These are phyloP conservation scores for Trichoderma harzianum DNA, from an alignment of 2,329 filamentous ascomycete species.

Conservation along the genomic window DNA sequence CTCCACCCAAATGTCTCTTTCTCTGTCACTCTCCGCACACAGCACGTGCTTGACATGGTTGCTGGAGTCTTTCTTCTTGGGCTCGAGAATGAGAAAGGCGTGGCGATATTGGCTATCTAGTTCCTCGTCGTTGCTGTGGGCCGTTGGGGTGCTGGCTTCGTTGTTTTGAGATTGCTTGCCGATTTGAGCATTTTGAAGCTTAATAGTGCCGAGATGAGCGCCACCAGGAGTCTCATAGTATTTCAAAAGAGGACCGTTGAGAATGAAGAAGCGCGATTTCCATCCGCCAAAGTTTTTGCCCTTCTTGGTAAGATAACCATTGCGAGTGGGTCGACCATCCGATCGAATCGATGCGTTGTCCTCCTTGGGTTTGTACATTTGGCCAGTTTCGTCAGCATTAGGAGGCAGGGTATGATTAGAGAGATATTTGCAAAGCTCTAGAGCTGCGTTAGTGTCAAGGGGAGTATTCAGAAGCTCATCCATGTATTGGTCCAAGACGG, in stretches of 20 bases:
- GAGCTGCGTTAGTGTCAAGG: conserved; percentile 70
- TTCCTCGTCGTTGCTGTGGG: conserved; percentile 60
- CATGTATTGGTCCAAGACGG: conserved; percentile 79
- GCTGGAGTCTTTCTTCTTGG: conserved; percentile 90
- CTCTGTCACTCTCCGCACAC: conserved; percentile 89
- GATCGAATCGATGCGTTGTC: conserved; percentile 42
- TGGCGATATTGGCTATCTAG: conserved; percentile 93
- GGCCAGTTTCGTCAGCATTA: conserved; percentile 54
- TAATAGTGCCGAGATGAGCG: conserved; percentile 88
- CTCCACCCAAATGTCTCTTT: conserved; percentile 92
- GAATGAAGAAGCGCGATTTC: conserved; percentile 74
- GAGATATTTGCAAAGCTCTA: conserved; percentile 84
- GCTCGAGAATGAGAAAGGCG: conserved; percentile 90
- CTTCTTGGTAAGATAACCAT: conserved; percentile 90
- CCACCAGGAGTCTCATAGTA: conserved; percentile 93
- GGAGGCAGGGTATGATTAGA: conserved; percentile 64
- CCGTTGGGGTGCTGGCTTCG: conserved; percentile 58
- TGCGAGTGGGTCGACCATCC: conserved; percentile 68
- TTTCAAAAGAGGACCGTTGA: conserved; percentile 63
- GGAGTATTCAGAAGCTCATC: conserved; percentile 79
- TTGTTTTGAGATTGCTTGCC: conserved; percentile 70
- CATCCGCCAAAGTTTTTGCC: conserved; percentile 99
- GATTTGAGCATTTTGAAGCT: conserved; percentile 85
- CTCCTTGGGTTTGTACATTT: background rate
- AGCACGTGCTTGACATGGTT: conserved; percentile 89